Base-by-base conservation (phyloP, 805 yeast species). In the Metschnikowia henanensis region DNA sequence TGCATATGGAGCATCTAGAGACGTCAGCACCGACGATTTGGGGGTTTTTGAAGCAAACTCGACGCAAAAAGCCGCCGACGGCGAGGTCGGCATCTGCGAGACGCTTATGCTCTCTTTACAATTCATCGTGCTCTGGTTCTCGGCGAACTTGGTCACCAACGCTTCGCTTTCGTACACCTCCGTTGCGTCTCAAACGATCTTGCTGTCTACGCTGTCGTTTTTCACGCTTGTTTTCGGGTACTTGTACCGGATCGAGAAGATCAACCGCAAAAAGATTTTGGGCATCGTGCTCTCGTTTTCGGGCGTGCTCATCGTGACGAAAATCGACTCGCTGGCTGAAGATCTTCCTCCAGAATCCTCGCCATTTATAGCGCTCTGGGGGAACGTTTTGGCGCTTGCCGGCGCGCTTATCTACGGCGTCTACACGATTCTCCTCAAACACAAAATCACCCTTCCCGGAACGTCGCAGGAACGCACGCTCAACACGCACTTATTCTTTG, bases 341-440 rank as follows among this genome's bases (percentile, higher is more conserved):
- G 40, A 25, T 16, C 39, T 42, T 15, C 57, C 55, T 8, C 32
- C 35, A n/a, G 35, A 34, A 30, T n/a, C 34, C 16, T 25, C 52
- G 13, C 49, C 53, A 15, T 43, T 53, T 6, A 29, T 57, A 15
- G 60, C 62, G 2, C 59, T 86, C 15, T 57, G 80, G 43, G 99
- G 99, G 2, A 92, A 94, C 57, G 20, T 80, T 2, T 66, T 92
- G 45, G 97, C 97, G 0, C 70, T 94, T 8, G 63, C 79, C 0
- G 94, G 97, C 3, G 98, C 99, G 0, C 61, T 87, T n/a, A 77
- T 91, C 32, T 94, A 94, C 60, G 98, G 98, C 32, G 67, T 89
- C 7, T 94, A 94, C 67, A 88, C 97, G 20, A 88, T 95, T 6
- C 62, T 94, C 34, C 69, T 94, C 41, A 92, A 92, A 59, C 71